Conservation (phyloP, 129 eudicot genomes). For the Smallanthus sonchifolius region DNA sequence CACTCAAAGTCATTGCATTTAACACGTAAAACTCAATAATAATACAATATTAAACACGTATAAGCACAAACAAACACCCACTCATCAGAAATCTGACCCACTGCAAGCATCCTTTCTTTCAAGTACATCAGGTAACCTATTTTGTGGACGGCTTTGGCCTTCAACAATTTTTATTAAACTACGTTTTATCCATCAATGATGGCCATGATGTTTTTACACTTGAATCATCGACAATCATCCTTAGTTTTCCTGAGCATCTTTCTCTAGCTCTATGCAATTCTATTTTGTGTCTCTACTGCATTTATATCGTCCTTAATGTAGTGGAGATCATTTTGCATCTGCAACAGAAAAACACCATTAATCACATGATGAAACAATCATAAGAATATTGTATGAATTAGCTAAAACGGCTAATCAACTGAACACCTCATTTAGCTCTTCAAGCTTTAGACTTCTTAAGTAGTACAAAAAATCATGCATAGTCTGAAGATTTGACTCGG, state of each 20-base stretch:
- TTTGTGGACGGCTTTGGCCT: too few relatives aligned
- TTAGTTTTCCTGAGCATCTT: slow-evolving; percentile 46
- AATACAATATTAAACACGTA: too few relatives aligned
- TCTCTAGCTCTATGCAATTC: slow-evolving; percentile 60
- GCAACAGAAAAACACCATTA: not conserved
- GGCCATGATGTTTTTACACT: slow-evolving; percentile 39
- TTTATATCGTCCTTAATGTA: slow-evolving; percentile 78
- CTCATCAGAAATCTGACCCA: slow-evolving; percentile 53
- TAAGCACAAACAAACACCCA: too few relatives aligned
- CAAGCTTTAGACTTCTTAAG: slow-evolving; percentile 71
- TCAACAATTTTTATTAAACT: not conserved
- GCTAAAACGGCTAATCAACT: not conserved
- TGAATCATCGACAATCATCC: slow-evolving; percentile 51
- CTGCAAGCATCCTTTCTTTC: slow-evolving; percentile 40
- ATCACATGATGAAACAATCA: not conserved
- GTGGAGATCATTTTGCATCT: slow-evolving; percentile 81
- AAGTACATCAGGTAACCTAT: slow-evolving; percentile 46
- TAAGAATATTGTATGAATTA: not conserved
- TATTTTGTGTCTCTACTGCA: slow-evolving; percentile 62
- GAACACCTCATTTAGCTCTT: slow-evolving; percentile 78
- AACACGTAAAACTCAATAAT: too few relatives aligned
- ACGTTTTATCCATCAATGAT: slow-evolving; percentile 58
- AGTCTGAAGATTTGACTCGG: slow-evolving; percentile 78
- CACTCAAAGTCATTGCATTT: too few relatives aligned
- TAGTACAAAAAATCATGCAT: slow-evolving; percentile 65